Percentiles rank a stretch among this genome's conserved stretches.
Conservation (phyloP, 2,329 filamentous ascomycete species). For the Fusarium floridanum region DNA sequence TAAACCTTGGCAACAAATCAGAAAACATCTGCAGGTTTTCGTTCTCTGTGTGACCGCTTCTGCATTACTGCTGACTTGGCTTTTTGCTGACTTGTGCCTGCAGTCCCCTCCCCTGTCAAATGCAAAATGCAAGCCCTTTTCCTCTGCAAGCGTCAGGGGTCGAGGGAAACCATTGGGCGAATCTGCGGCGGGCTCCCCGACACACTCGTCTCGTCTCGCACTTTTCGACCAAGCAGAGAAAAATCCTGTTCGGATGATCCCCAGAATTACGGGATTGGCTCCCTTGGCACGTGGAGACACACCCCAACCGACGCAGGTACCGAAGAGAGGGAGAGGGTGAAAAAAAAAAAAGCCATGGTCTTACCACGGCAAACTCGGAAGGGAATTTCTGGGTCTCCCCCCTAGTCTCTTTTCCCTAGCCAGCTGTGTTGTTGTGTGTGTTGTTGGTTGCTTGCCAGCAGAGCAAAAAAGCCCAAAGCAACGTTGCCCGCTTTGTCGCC, state of each 20-base stretch:
- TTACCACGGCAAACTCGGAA: constrained; percentile 20
- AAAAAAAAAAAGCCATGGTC: neutral
- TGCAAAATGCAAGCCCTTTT: neutral
- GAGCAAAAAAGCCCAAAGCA: neutral
- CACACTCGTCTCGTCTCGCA: neutral
- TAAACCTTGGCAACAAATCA: neutral
- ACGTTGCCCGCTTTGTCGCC: neutral
- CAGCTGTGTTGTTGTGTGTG: no score
- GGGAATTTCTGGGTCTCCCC: neutral
- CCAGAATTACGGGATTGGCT: constrained; percentile 5
- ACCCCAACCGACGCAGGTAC: neutral
- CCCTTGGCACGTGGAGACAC: neutral
- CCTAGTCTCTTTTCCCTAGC: neutral
- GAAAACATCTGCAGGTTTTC: neutral
- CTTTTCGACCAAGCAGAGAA: neutral
- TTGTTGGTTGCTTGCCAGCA: neutral
- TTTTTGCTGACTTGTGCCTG: neutral
- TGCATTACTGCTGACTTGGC: constrained; percentile 27
- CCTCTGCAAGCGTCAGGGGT: constrained; percentile 20
- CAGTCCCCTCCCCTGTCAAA: neutral
- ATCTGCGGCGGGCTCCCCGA: neutral
- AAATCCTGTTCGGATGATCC: constrained; percentile 4
- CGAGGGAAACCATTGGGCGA: constrained; percentile 12
- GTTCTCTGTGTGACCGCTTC: constrained; percentile 5
- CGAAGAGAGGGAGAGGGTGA: no score